phyloP scores from a whole-genome alignment of 2,329 filamentous ascomycete genomes.

The Fusarium mangiferae region DNA sequence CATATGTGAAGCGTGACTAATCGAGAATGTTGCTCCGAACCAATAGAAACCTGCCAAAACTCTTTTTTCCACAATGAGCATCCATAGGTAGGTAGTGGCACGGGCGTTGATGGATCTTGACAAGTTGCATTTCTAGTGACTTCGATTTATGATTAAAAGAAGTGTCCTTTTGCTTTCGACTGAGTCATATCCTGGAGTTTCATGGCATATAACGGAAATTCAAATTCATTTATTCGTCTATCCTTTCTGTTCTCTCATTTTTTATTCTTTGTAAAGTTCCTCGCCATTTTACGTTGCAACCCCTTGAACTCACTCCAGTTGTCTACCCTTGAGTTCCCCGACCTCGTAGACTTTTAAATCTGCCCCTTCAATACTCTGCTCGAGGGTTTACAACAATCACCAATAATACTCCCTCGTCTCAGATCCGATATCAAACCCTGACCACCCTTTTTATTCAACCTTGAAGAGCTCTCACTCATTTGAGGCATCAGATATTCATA shows the following conservation, averaged over 20 bases:
- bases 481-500: not conserved
- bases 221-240: not conserved
- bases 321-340: not conserved
- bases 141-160: conserved; percentile 37
- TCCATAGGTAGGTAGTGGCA: not conserved
- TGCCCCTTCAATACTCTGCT: conserved; percentile 11
- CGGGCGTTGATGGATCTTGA: conserved; percentile 30
- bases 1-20: conserved; percentile 32
- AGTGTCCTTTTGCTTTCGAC: conserved; percentile 38
- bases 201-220: not conserved
- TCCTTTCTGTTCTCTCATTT: not conserved
- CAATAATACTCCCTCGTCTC: conserved; percentile 10
- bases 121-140: conserved; percentile 46
- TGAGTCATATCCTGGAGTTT: conserved; percentile 35
- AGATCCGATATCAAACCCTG: not conserved
- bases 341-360: not conserved
- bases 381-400: not conserved
- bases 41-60: conserved; percentile 41
- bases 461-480: not conserved
- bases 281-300: not conserved
- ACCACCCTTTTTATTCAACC: not conserved
- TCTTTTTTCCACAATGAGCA: conserved; percentile 13
- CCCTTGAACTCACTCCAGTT: conserved; percentile 7
- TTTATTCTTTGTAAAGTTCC: not conserved
- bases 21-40: not conserved